Evolutionary conservation across 345 rosid genomes (phyloP).

Genomic region (Geranium rotundifolium): DNA sequence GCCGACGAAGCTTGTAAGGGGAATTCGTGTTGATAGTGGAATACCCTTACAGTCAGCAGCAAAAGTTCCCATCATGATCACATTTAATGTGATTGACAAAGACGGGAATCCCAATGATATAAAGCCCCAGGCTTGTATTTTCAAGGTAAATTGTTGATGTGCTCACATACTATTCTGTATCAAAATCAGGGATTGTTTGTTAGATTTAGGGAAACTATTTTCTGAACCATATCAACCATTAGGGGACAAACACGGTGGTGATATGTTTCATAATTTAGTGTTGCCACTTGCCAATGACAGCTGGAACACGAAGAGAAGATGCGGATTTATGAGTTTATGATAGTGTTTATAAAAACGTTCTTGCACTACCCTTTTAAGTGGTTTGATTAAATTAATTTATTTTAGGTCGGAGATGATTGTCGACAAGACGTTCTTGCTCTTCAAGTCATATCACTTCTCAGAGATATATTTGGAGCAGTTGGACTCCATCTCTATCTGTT

Average conservation of each 20-base stretch:
- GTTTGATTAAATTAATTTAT: conserved; percentile 6
- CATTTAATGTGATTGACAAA: conserved; percentile 84
- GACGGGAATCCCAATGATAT: conserved; percentile 51
- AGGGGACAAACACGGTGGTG: too few relatives aligned
- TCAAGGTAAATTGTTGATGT: conserved; percentile 49
- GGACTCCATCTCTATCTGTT: conserved; percentile 80
- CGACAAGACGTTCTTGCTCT: conserved; percentile 99
- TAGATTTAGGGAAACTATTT: not conserved
- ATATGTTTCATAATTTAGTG: too few relatives aligned
- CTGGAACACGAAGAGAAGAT: too few relatives aligned
- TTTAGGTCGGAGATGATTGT: conserved; percentile 98
- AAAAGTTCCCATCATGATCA: conserved; percentile 92
- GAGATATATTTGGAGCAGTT: conserved; percentile 81
- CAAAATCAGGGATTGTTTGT: not conserved
- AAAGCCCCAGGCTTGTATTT: conserved; percentile 92
- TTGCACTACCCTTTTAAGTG: not conserved
- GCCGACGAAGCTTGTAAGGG: conserved; percentile 79
- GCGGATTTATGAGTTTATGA: too few relatives aligned
- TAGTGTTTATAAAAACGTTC: too few relatives aligned
- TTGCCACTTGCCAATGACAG: too few relatives aligned
- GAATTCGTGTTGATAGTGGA: conserved; percentile 86
- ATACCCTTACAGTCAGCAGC: conserved; percentile 98
- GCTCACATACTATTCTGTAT: not conserved
- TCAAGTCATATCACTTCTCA: conserved; percentile 89
- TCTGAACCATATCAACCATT: too few relatives aligned